Evolutionary conservation across 768 basidiomycete species (phyloP).

Genomic region (Lentinula raphanica): DNA sequence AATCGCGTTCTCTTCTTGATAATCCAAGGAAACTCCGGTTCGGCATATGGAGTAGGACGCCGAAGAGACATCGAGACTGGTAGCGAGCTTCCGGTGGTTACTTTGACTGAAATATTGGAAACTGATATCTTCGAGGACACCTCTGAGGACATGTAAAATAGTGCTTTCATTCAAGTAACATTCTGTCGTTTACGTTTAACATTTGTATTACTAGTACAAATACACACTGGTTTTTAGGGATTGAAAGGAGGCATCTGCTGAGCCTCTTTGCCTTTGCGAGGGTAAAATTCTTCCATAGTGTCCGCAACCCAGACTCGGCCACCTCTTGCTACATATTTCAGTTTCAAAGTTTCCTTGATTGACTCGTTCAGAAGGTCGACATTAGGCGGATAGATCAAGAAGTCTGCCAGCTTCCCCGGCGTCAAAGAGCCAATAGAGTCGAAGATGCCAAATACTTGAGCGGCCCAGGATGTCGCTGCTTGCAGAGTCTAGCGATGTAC

Average conservation of each 20-base stretch:
- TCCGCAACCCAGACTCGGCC: slow-evolving; percentile 68
- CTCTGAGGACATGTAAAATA: background rate
- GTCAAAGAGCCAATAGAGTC: slow-evolving; percentile 59
- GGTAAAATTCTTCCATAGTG: slow-evolving; percentile 69
- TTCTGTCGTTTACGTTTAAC: too few relatives aligned
- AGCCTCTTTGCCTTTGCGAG: slow-evolving; percentile 47
- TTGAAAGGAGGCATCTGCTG: slow-evolving; percentile 58
- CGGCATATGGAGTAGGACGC: slow-evolving; percentile 11
- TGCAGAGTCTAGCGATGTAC: slow-evolving; percentile 45
- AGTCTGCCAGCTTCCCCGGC: slow-evolving; percentile 65
- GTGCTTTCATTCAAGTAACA: too few relatives aligned
- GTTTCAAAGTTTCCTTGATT: slow-evolving; percentile 43
- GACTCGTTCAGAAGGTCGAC: slow-evolving; percentile 53
- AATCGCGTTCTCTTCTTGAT: slow-evolving; percentile 38
- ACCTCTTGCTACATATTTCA: slow-evolving; percentile 55
- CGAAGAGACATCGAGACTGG: background rate
- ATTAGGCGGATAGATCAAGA: slow-evolving; percentile 58
- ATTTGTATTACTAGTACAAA: background rate
- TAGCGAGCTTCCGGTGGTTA: background rate
- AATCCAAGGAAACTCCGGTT: slow-evolving; percentile 19
- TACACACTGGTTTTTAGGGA: slow-evolving; percentile 9
- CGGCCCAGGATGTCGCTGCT: slow-evolving; percentile 64
- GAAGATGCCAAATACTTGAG: slow-evolving; percentile 58
- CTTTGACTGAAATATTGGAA: background rate
- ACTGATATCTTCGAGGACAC: background rate